A percentile compares a stretch with the other conserved stretches of the same genome.
These are phyloP conservation scores for Zea mays DNA, from an alignment of 176 grass and related monocot genomes.

Conservation along the genomic window Zm-B73-REFERENCE-NAM-5.0 NC_050099.1:189335001-189335500, in stretches of 20 bases:
- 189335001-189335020: not conserved
- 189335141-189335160: not conserved
- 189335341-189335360: constrained; percentile 48
- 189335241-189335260: constrained; percentile 29
- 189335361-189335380: constrained; percentile 53
- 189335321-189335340: constrained; percentile 48
- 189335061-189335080: not conserved
- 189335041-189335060: not conserved
- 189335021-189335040: not conserved
- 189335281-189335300: constrained; percentile 56
- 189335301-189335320: constrained; percentile 51
- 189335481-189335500: constrained; percentile 55
- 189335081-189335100: not conserved
- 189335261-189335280: constrained; percentile 27
- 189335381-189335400: constrained; percentile 69
- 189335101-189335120: not conserved
- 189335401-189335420: constrained; percentile 35
- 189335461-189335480: constrained; percentile 57
- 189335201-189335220: constrained; percentile 39
- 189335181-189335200: not conserved
- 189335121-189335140: not conserved
- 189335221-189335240: constrained; percentile 47
- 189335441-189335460: constrained; percentile 46
- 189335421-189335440: constrained; percentile 28
- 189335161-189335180: constrained; percentile 7